These are phyloP conservation scores for Calonectria pteridis DNA, from an alignment of 2,329 filamentous ascomycete genomes.

Conservation along the genomic window DNA sequence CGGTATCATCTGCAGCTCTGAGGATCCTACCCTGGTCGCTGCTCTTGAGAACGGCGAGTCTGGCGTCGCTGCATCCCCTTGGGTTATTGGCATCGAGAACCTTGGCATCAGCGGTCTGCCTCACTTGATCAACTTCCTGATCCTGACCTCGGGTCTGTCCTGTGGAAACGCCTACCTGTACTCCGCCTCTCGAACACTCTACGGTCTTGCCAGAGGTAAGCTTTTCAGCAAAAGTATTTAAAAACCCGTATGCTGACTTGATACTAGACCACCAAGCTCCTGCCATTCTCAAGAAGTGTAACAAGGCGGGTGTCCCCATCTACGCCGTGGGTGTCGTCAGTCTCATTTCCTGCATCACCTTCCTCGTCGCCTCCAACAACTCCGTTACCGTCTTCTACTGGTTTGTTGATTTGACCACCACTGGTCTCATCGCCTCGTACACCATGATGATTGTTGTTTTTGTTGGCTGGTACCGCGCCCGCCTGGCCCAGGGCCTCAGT, in stretches of 20 bases:
- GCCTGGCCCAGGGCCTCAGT: constrained; percentile 60
- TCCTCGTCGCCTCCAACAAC: constrained; percentile 61
- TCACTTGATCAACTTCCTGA: constrained; percentile 69
- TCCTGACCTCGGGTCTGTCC: constrained; percentile 65
- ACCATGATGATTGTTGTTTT: constrained; percentile 56
- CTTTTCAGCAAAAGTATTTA: not conserved
- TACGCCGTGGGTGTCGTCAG: constrained; percentile 64
- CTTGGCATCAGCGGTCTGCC: constrained; percentile 64
- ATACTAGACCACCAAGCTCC: constrained; percentile 57
- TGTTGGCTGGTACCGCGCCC: constrained; percentile 61
- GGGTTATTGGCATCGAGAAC: constrained; percentile 71
- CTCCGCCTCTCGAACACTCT: constrained; percentile 59
- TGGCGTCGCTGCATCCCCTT: constrained; percentile 70
- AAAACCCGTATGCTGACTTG: not conserved
- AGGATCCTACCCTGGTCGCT: constrained; percentile 55
- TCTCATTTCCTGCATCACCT: constrained; percentile 62
- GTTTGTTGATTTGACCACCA: constrained; percentile 68
- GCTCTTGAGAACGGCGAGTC: constrained; percentile 61
- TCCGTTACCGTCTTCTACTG: constrained; percentile 64
- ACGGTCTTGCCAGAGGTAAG: constrained; percentile 57
- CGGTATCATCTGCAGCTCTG: constrained; percentile 66
- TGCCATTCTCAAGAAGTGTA: constrained; percentile 67
- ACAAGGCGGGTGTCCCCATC: constrained; percentile 69
- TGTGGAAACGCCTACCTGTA: constrained; percentile 64
- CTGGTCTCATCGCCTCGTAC: constrained; percentile 70